Conservation (phyloP, 805 yeast genomes). For the Nakazawaea anatomiae region DNA sequence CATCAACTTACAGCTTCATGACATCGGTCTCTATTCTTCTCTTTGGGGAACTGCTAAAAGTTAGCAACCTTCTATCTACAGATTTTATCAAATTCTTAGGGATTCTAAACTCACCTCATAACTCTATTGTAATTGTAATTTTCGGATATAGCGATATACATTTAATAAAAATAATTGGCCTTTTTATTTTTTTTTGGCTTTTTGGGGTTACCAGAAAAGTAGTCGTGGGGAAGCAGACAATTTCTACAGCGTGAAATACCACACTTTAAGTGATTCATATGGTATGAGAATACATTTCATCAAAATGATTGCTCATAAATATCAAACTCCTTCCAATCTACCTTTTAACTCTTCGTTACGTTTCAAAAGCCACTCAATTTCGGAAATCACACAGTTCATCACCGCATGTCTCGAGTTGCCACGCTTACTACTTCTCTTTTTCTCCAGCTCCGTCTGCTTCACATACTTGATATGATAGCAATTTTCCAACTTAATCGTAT, state of each 20-base stretch:
- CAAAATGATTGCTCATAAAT: too few species aligned
- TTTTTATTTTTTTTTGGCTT: too few species aligned
- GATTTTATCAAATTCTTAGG: too few species aligned
- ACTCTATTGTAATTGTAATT: too few species aligned
- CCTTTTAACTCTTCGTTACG: slow-evolving; percentile 14
- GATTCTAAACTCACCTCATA: slow-evolving; percentile 5
- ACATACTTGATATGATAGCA: slow-evolving; percentile 6
- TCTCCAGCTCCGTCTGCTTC: not conserved
- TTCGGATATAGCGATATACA: too few species aligned
- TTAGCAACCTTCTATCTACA: too few species aligned
- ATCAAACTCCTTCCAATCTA: not conserved
- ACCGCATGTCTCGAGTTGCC: slow-evolving; percentile 19
- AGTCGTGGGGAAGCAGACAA: too few species aligned
- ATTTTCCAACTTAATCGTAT: slow-evolving; percentile 1
- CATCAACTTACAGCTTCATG: slow-evolving; percentile 71
- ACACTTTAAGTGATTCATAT: too few species aligned
- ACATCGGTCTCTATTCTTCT: slow-evolving; percentile 91
- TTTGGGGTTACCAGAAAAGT: too few species aligned
- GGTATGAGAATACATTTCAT: not conserved
- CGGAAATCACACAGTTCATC: slow-evolving; percentile 19
- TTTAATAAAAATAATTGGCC: too few species aligned
- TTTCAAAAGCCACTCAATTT: slow-evolving; percentile 19
- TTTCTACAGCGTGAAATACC: too few species aligned
- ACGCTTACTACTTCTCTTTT: slow-evolving; percentile 1
- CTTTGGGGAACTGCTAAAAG: slow-evolving; percentile 47